phyloP scores from a whole-genome alignment of 208 protist genomes.

The Vickermania spadyakhi region DNA sequence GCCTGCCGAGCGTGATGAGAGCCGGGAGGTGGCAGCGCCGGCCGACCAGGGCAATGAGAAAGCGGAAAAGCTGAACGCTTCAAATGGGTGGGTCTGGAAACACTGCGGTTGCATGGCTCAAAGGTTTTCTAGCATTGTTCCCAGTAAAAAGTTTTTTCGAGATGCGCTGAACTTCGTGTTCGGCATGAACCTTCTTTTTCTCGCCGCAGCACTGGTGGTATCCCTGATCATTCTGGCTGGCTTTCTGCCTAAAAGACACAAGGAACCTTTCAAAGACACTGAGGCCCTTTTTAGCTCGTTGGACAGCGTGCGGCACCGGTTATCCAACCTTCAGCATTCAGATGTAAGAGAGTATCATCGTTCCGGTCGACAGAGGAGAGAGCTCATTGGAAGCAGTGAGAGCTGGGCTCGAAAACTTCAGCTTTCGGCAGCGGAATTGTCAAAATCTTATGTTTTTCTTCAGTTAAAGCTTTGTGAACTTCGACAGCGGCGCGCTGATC shows the following conservation, averaged over 20 bases:
- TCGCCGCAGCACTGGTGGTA: neutral
- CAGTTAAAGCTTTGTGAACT: slow-evolving; percentile 40
- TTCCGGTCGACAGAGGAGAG: neutral
- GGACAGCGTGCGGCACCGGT: neutral
- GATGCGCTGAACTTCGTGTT: neutral
- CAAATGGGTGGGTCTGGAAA: too few species aligned
- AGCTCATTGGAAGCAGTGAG: slow-evolving; percentile 6
- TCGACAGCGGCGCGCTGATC: slow-evolving; percentile 32
- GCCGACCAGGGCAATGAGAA: too few species aligned
- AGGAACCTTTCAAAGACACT: neutral
- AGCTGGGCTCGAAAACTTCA: slow-evolving; percentile 21
- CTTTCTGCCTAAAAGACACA: neutral
- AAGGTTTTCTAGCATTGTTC: too few species aligned
- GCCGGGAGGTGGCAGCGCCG: too few species aligned
- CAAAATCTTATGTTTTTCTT: slow-evolving; percentile 33
- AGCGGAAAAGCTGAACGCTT: too few species aligned
- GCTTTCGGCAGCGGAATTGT: slow-evolving; percentile 28
- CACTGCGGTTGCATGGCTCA: too few species aligned
- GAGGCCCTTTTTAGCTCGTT: neutral
- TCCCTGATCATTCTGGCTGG: neutral
- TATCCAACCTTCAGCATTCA: neutral
- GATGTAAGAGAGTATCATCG: neutral
- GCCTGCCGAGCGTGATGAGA: too few species aligned
- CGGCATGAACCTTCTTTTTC: slow-evolving; percentile 3
- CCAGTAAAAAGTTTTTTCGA: neutral